These are phyloP conservation scores for Vaccinium darrowii DNA, from an alignment of 148 eudicot species.

Conservation along the genomic window DNA sequence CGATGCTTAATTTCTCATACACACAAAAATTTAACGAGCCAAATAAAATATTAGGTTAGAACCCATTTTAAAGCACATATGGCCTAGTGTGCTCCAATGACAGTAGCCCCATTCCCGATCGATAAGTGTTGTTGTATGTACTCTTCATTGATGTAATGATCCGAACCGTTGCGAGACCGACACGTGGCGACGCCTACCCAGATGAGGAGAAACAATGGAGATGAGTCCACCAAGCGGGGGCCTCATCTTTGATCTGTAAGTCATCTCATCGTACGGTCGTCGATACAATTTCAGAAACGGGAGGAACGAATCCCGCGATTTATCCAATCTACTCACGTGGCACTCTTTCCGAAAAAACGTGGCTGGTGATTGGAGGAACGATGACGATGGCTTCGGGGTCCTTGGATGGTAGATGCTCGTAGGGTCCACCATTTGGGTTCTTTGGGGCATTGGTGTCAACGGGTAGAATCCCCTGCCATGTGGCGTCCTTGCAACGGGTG, in stretches of 20 bases:
- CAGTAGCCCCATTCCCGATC: background rate
- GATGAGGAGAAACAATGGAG: slow-evolving; percentile 76
- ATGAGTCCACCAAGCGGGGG: slow-evolving; percentile 90
- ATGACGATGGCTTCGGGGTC: slow-evolving; percentile 58
- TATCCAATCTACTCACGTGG: slow-evolving; percentile 47
- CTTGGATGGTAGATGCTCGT: slow-evolving; percentile 48
- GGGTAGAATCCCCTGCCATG: slow-evolving; percentile 68
- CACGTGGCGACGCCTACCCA: slow-evolving; percentile 56
- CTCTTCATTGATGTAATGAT: slow-evolving; percentile 9
- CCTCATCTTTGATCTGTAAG: slow-evolving; percentile 84
- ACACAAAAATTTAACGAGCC: background rate
- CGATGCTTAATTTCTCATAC: background rate
- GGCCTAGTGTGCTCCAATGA: background rate
- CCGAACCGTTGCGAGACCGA: slow-evolving; percentile 91
- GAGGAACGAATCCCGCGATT: slow-evolving; percentile 53
- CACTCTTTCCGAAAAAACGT: slow-evolving; percentile 33
- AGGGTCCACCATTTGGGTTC: slow-evolving; percentile 58
- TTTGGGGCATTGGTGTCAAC: slow-evolving; percentile 81
- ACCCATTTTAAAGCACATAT: background rate
- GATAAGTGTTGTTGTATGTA: slow-evolving; percentile 14
- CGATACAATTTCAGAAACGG: slow-evolving; percentile 71
- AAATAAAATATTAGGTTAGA: background rate
- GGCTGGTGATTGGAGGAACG: slow-evolving; percentile 74
- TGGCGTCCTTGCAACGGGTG: slow-evolving; percentile 63
- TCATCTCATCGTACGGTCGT: slow-evolving; percentile 91